Base-by-base conservation (phyloP, 1,284 basidiomycete genomes). In the Melanopsichium pennsylvanicum region DNA sequence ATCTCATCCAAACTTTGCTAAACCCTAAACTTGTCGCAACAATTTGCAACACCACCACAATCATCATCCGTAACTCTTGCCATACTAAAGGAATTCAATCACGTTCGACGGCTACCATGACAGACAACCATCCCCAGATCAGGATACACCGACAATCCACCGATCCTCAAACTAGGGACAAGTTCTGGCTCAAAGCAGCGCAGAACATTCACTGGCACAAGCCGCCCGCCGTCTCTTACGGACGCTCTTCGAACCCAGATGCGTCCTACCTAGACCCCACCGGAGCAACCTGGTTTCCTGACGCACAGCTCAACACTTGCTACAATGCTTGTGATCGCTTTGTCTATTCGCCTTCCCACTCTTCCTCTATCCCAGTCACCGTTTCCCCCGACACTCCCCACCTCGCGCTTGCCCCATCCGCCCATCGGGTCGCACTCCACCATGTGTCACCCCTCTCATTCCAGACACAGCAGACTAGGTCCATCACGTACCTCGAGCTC, bases 371-470 rank as follows among this genome's bases (percentile, higher is more conserved):
- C 0, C 72, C 72, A 0, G 46, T 74, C 13, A 71, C 73, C 21
- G 59, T 57, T 8, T 73, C 70, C 0, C 71, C 69, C 11, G 56
- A 71, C 49, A 70, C 63, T 3, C 66, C 73, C 13, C 71, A 75
- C 27, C 60, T 72, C 4, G 47, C 74, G 5, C 51, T 61, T 33
- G 48, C 71, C 0, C 58, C 70, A 0, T 35, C 52, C 6, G 68
- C 73, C 0, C 60, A 74, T 36, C 38, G 63, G 5, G 34, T 64
- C 31, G 70, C 70, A 10, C 62, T 75, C 45, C 72, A 74, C 22
- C 70, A 75, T 39, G 70, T 75, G 36, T 74, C 68, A 9, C 72
- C 74, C 2, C 59, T 74, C 21, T 56, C 74, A 8, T 74, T 72
- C 47, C 69, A 72, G 32, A 74, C 57, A 7, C 48, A 60, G 22